Evolutionary conservation across 1,284 basidiomycete genomes (phyloP).

Genomic region (Pascua guehoae): DNA sequence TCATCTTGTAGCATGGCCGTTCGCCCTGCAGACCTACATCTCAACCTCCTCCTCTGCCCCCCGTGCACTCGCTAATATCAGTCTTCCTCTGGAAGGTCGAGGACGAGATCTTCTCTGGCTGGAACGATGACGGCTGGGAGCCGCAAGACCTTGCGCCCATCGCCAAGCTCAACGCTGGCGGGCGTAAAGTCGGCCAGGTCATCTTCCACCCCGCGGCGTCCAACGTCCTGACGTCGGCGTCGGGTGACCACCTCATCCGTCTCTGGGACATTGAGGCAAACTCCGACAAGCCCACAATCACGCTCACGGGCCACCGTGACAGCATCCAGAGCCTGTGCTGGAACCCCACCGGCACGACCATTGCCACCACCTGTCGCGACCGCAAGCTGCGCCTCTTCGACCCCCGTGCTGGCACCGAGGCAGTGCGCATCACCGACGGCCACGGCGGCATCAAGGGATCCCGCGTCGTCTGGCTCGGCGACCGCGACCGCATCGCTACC

Average conservation of each 20-base stretch:
- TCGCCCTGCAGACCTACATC: background rate
- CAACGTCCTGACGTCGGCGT: slow-evolving; percentile 80
- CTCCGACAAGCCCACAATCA: slow-evolving; percentile 59
- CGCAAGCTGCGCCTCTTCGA: slow-evolving; percentile 90
- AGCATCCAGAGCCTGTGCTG: slow-evolving; percentile 83
- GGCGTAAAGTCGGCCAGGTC: slow-evolving; percentile 86
- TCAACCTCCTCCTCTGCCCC: too few species aligned
- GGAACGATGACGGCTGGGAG: slow-evolving; percentile 76
- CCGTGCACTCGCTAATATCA: slow-evolving; percentile 2
- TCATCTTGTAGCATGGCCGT: background rate
- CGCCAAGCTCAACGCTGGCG: slow-evolving; percentile 50
- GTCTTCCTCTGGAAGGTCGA: slow-evolving; percentile 86
- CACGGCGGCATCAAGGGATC: slow-evolving; percentile 93
- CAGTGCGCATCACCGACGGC: slow-evolving; percentile 77
- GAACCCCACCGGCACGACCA: slow-evolving; percentile 72
- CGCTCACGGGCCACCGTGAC: slow-evolving; percentile 75
- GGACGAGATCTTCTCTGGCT: slow-evolving; percentile 67
- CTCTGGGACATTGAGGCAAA: slow-evolving; percentile 81
- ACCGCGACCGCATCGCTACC: slow-evolving; percentile 78
- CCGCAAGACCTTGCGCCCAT: slow-evolving; percentile 79
- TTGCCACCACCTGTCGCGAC: slow-evolving; percentile 77
- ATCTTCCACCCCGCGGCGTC: slow-evolving; percentile 89
- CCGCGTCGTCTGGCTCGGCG: slow-evolving; percentile 87
- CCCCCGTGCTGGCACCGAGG: slow-evolving; percentile 69
- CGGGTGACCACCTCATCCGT: slow-evolving; percentile 83